phyloP scores from a whole-genome alignment of 345 rosid genomes.

The Hypericum perforatum region DNA sequence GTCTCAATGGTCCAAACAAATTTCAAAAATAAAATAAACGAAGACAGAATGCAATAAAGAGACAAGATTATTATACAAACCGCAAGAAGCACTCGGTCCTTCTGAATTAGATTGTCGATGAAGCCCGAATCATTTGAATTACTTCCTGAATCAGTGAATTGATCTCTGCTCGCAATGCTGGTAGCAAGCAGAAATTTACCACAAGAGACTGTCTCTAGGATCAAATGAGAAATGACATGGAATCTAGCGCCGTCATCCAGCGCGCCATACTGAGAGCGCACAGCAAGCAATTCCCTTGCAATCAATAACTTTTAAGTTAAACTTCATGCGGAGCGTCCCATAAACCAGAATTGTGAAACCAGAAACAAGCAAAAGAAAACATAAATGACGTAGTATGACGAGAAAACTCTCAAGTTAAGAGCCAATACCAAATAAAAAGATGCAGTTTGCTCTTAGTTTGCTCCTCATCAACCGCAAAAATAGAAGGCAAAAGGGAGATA shows the following conservation, averaged over 20 bases:
- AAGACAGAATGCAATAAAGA: neutral
- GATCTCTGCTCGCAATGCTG: conserved; percentile 66
- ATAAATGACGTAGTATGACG: neutral
- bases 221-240: conserved; percentile 81
- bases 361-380: neutral
- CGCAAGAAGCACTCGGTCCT: conserved; percentile 77
- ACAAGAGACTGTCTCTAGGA: conserved; percentile 74
- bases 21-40: no score
- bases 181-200: conserved; percentile 78
- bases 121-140: conserved; percentile 53
- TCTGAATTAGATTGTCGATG: conserved; percentile 70
- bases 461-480: conserved; percentile 75
- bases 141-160: conserved; percentile 48
- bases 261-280: conserved; percentile 67
- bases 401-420: conserved; percentile 6
- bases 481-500: conserved; percentile 66
- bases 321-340: neutral
- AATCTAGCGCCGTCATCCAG: conserved; percentile 85
- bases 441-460: conserved; percentile 84
- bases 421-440: conserved; percentile 64
- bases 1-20: no score
- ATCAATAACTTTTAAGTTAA: conserved; percentile 12
- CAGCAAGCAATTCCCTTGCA: conserved; percentile 67
- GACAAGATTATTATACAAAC: conserved; percentile 25
- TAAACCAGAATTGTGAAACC: conserved; percentile 6